Evolutionary conservation across 352 stramenopile species (phyloP), one percentile per base, ranked within the genome.

Genomic region (Aphanomyces cochlioides): DNA sequence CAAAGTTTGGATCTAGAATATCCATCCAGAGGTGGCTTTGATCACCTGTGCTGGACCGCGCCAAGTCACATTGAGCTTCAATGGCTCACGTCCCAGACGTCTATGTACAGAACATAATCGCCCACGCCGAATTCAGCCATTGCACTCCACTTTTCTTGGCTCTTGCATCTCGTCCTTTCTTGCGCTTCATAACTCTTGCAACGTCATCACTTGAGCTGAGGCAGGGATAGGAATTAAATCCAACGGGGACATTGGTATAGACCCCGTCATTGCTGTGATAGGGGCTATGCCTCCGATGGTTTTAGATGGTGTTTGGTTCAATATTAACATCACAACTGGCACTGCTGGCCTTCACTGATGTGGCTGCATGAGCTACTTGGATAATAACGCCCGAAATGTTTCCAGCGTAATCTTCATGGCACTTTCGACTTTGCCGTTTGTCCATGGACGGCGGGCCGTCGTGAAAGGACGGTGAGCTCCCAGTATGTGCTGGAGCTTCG

Each of bases 81-180:
- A 57, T 7, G 12, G 48, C 36, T 36, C 12, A 57, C 36, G 7
- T 15, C n/a, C 48, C 48, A 57, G 7, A 57, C 48, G 17, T 57
- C 48, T 21, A 57, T 34, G 48, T 57, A 57, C 12, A 57, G 48
- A 15, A 57, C 48, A 57, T 36, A 57, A 57, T 57, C 19, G 48
- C 12, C 48, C 6, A 57, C 48, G 17, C 36, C 48, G 48, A 57
- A 57, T 21, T 57, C 15, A 5, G 48, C 48, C 19, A 57, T 57
- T n/a, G n/a, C 48, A 15, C n/a, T 21, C 15, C 19, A 15, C 36
- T 57, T 57, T 57, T 57, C 36, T 48, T 48, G n/a, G 7, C 48
- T 15, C 48, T 36, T 57, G 48, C 48, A 57, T 57, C 12, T 57
- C 48, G 19, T 57, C 48, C 7, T n/a, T 6, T 57, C 48, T 15